Base-by-base conservation (phyloP, 108 stramenopile species). In the Seminavis robusta region DNA sequence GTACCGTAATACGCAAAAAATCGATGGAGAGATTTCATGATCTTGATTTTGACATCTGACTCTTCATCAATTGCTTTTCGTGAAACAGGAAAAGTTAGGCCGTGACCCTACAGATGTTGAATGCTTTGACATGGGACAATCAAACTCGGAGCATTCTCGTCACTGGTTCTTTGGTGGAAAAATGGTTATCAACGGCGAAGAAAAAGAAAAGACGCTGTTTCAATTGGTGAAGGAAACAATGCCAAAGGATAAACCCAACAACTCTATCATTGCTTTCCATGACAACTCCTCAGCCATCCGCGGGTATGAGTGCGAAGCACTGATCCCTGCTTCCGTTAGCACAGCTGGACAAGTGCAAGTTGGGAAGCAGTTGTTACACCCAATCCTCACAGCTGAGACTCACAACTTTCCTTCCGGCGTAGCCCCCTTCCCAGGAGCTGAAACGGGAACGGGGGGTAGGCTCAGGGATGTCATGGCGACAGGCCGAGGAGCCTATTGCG, bases 101-200 rank as follows among this genome's bases (percentile, higher is more conserved):
- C 78, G 98, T 4, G 76, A 99, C 63, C 98, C 98, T 37, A 98
- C 97, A 28, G 95, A 97, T 72, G 97, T 98, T 6, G 98, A 99
- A 76, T 96, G 95, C 59, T 99, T 98, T 71, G 98, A 99, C 73
- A 94, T 99, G 90, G 94, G 94, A 25, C 97, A 98, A 77, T 94
- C 92, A 47, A 90, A 95, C 76, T 94, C 92, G 32, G 98, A 99
- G 76, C 98, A 99, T 72, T 96, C 95, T 16, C 88, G 98, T 29
- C 98, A 99, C 75, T 99, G 98, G 98, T 99, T 98, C 86, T 99
- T 99, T 71, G 88, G 92, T 20, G 98, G 97, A 27, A 95, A 95
- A 59, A 96, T 98, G 89, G 79, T 99, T 23, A 95, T 99, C 56
- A 97, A 99, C 74, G 96, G 95, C 7, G 83, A 77, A 47, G 95